Evolutionary conservation across 129 eudicot species (phyloP).

Genomic region (Flaveria sonorensis): DNA sequence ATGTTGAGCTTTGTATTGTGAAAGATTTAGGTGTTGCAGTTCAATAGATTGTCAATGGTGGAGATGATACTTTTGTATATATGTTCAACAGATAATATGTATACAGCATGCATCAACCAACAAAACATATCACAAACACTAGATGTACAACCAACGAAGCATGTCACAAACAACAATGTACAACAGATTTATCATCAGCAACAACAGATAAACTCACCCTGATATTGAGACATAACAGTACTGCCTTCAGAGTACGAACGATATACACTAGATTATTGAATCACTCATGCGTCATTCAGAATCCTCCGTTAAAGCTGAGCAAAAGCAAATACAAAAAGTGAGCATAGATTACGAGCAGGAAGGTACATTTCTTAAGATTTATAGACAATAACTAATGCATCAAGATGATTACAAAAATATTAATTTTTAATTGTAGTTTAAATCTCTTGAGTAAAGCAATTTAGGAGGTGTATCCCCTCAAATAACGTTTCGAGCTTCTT

Average conservation of each 20-base stretch:
- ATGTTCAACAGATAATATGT: constrained; percentile 4
- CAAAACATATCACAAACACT: too few relatives aligned
- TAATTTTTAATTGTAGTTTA: neutral
- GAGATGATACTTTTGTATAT: constrained; percentile 34
- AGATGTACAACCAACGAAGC: constrained; percentile 7
- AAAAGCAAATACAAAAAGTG: neutral
- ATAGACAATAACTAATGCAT: neutral
- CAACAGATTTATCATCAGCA: constrained; percentile 4
- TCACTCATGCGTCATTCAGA: neutral
- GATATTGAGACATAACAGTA: constrained; percentile 12
- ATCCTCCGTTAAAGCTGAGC: constrained; percentile 19
- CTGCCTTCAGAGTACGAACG: neutral
- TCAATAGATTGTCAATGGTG: constrained; percentile 53
- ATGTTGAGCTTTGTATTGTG: constrained; percentile 53
- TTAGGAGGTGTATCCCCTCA: neutral
- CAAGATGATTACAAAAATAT: neutral
- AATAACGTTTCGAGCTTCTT: neutral
- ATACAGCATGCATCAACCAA: neutral
- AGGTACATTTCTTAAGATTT: neutral
- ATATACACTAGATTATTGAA: neutral
- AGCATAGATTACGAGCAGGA: neutral
- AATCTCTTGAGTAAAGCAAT: neutral
- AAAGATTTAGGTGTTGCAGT: constrained; percentile 66
- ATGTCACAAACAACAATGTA: constrained; percentile 11
- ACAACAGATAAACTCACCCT: constrained; percentile 20